Conservation (phyloP, 345 rosid genomes). For the Salix purpurea region DNA sequence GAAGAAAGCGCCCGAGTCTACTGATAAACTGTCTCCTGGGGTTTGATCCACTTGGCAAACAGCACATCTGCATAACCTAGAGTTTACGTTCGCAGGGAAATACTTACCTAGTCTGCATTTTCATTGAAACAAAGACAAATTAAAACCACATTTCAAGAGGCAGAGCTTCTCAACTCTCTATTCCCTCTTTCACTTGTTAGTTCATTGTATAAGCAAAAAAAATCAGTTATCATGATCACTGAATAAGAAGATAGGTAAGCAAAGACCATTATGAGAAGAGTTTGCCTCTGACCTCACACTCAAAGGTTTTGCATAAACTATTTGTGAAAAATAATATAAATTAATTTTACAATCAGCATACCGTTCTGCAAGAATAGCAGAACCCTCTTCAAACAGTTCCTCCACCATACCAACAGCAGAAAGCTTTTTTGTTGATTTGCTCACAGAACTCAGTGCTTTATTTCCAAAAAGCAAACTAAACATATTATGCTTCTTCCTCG, state of each 20-base stretch:
- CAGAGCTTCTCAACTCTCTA: neutral
- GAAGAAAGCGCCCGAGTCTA: constrained; percentile 57
- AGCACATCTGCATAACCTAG: constrained; percentile 82
- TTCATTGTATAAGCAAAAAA: neutral
- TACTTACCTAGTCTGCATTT: constrained; percentile 84
- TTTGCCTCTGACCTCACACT: neutral
- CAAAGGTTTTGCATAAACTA: neutral
- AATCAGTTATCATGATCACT: neutral
- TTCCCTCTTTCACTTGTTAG: neutral
- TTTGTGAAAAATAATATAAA: neutral
- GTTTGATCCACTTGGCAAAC: constrained; percentile 91
- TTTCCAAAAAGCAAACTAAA: constrained; percentile 62
- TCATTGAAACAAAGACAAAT: neutral
- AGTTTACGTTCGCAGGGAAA: constrained; percentile 41
- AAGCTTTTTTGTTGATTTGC: constrained; percentile 70
- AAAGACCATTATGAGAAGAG: neutral
- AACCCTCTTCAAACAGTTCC: constrained; percentile 99
- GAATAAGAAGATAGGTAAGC: neutral
- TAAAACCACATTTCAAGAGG: neutral
- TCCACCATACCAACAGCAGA: constrained; percentile 91
- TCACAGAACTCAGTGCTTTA: constrained; percentile 38
- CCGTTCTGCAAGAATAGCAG: constrained; percentile 97
- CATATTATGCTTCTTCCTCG: constrained; percentile 65
- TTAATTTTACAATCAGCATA: constrained; percentile 12
- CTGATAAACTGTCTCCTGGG: constrained; percentile 50